phyloP scores from a whole-genome alignment of 106 monocot genomes.

The Ottelia alismoides region DNA sequence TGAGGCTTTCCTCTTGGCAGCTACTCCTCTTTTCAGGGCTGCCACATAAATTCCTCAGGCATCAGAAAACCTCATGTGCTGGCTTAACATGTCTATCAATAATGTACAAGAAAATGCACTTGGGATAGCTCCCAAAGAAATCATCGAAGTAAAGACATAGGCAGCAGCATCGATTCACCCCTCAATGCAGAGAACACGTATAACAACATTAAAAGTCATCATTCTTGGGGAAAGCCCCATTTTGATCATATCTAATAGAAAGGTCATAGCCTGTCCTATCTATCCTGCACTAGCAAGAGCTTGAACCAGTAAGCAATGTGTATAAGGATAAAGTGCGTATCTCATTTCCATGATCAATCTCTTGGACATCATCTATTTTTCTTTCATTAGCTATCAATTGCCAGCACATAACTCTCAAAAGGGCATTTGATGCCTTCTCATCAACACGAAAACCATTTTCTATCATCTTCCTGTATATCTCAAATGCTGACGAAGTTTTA shows the following conservation, averaged over 20 bases:
- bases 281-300: constrained; percentile 59
- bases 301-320: constrained; percentile 63
- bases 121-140: constrained; percentile 43
- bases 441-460: constrained; percentile 28
- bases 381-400: constrained; percentile 12
- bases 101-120: constrained; percentile 44
- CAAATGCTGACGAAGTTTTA: constrained; percentile 30
- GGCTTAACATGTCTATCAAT: constrained; percentile 36
- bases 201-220: constrained; percentile 49
- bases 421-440: constrained; percentile 46
- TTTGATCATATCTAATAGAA: constrained; percentile 51
- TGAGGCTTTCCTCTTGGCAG: constrained; percentile 20
- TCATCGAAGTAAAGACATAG: constrained; percentile 22
- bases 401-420: constrained; percentile 63
- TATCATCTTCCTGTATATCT: constrained; percentile 45
- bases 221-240: constrained; percentile 42
- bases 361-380: constrained; percentile 32
- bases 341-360: constrained; percentile 29
- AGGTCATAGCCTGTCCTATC: constrained; percentile 27
- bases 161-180: constrained; percentile 51
- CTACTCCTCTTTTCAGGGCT: constrained; percentile 52
- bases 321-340: constrained; percentile 37
- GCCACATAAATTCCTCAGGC: constrained; percentile 42
- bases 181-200: constrained; percentile 41
- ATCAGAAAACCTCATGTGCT: constrained; percentile 32